phyloP scores from a whole-genome alignment of 306 rosid species.

The Psophocarpus tetragonolobus region DNA sequence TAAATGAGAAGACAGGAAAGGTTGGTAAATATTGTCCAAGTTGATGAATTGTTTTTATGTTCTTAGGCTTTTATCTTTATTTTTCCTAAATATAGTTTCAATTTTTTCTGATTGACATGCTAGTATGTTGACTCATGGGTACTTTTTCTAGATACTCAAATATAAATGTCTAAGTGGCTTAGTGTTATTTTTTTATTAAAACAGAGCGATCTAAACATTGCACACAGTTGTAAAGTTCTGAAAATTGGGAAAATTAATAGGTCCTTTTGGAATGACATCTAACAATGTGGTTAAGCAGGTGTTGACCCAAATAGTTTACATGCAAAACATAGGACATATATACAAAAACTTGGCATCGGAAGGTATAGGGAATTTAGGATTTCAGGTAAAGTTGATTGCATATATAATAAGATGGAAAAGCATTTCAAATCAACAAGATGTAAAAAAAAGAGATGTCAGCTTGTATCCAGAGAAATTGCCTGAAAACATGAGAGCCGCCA shows the following conservation, averaged over 20 bases:
- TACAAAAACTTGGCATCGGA: neutral
- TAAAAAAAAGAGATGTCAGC: neutral
- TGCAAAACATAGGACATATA: neutral
- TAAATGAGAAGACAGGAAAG: constrained; percentile 96
- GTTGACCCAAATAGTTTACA: neutral
- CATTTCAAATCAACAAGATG: neutral
- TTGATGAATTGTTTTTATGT: neutral
- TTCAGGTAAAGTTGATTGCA: neutral
- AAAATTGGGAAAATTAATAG: neutral
- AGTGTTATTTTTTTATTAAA: neutral
- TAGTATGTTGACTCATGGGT: neutral
- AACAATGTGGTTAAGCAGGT: neutral
- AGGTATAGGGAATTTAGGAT: neutral
- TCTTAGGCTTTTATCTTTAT: neutral
- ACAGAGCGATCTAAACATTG: neutral
- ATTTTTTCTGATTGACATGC: neutral
- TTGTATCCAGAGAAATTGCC: neutral
- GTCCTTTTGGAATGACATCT: neutral
- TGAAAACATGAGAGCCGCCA: neutral
- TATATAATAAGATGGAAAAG: neutral
- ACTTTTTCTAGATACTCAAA: neutral
- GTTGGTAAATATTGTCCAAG: constrained; percentile 44
- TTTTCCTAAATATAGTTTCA: neutral
- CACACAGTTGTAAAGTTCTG: neutral
- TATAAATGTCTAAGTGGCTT: neutral